Evolutionary conservation across 306 rosid species (phyloP), one percentile per base, ranked within the genome.

Genomic region (Dalbergia oliveri): DNA sequence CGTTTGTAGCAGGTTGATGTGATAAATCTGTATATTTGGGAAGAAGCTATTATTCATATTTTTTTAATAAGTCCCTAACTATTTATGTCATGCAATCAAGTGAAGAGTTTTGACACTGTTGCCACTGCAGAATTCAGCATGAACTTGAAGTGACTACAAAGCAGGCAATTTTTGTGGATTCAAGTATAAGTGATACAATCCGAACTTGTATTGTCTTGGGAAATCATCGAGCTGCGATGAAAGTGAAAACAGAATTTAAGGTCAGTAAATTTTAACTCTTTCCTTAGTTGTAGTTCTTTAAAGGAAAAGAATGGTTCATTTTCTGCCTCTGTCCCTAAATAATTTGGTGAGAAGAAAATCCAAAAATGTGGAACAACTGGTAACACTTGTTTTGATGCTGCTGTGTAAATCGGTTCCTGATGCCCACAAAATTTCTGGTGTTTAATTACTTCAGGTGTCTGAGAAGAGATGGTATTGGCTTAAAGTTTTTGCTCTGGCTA

Each of bases 391-490:
- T 51, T 11, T 47, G 9, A 45, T 11, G 54, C 67, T 71, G 14
- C 54, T 79, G 59, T 45, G n/a, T 80, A 67, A 79, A 49, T 51
- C 49, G 53, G 53, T 57, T 68, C 44, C 75, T 13, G 58, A 79
- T 64, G 66, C 68, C 47, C 43, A 43, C 62, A 69, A 37, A 37
- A 71, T 49, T 76, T 83, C 51, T 43, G 54, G 18, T 33, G 49
- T 71, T 80, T 16, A 69, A 58, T 72, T 66, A 76, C 81, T 58
- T 73, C 87, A 95, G 99, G 98, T 95, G 50, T 89, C 99, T 67
- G 99, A 95, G 94, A 95, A 95, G 92, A 91, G 98, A 77, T 95
- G 99, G 99, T 95, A 95, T 86, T 95, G 98, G 99, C 96, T 93
- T 71, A 95, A 95, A 87, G 97, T 89, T 75, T 95, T 95, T 88